Evolutionary conservation across 2,329 filamentous ascomycete genomes (phyloP).

Genomic region (Ophiostoma angusticollis): DNA sequence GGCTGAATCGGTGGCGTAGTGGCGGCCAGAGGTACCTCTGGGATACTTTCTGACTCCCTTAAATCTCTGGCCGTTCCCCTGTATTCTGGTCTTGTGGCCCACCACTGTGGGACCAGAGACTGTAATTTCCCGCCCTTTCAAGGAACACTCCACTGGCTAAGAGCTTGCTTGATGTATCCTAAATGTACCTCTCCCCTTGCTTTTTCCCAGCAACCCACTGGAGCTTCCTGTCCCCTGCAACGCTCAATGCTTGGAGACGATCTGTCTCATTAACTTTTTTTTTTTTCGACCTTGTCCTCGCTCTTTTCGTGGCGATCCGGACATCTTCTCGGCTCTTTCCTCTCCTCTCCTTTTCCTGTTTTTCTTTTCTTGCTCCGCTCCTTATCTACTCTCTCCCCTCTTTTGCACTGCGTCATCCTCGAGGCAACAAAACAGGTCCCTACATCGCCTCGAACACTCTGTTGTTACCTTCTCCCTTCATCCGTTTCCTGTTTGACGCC

Average conservation of each 20-base stretch:
- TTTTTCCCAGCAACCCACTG: conserved; percentile 7
- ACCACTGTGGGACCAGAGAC: background rate
- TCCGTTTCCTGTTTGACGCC: too few relatives aligned
- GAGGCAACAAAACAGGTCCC: background rate
- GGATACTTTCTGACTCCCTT: too few relatives aligned
- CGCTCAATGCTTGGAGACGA: background rate
- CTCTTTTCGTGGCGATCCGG: conserved; percentile 4
- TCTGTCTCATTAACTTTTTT: conserved; percentile 2
- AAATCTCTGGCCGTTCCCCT: too few relatives aligned
- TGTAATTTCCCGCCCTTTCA: conserved; percentile 1
- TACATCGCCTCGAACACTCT: too few relatives aligned
- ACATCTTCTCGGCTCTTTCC: conserved; percentile 1
- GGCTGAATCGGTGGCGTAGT: conserved; percentile 7
- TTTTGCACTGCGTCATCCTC: too few relatives aligned
- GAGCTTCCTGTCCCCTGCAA: conserved; percentile 5
- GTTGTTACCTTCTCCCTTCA: background rate
- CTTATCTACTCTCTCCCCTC: too few relatives aligned
- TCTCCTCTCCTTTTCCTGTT: too few relatives aligned
- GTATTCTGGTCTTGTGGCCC: background rate
- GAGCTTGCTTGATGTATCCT: conserved; percentile 3
- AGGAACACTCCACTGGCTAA: background rate
- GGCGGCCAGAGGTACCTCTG: conserved; percentile 1
- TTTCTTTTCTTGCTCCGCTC: too few relatives aligned
- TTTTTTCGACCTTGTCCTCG: conserved; percentile 1
- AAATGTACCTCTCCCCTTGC: conserved; percentile 1